These are phyloP conservation scores for Neonectria ditissima DNA, from an alignment of 2,329 filamentous ascomycete genomes.

Conservation along the genomic window DNA sequence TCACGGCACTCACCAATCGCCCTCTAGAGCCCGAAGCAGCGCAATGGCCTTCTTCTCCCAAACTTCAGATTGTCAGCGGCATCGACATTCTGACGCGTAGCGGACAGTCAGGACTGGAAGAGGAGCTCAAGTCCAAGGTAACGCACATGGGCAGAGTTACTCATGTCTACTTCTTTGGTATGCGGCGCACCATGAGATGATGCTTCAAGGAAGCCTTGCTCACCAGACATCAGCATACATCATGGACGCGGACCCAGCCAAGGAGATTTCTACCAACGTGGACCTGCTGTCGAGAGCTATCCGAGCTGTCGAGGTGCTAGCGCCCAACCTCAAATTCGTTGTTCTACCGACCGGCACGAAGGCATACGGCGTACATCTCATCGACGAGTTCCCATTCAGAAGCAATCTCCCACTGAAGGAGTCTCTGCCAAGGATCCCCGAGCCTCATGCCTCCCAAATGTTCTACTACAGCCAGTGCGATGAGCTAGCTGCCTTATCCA, in stretches of 20 bases:
- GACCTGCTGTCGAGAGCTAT: slow-evolving; percentile 54
- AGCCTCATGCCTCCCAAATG: slow-evolving; percentile 55
- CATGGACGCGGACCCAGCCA: slow-evolving; percentile 49
- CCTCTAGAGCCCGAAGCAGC: slow-evolving; percentile 47
- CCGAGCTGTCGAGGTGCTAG: slow-evolving; percentile 51
- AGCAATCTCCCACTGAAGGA: slow-evolving; percentile 53
- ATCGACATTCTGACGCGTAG: slow-evolving; percentile 50
- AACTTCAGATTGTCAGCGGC: slow-evolving; percentile 50
- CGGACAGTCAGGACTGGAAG: slow-evolving; percentile 46
- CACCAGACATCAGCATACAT: slow-evolving; percentile 47
- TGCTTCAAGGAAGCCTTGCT: background rate
- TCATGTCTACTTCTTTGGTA: slow-evolving; percentile 58
- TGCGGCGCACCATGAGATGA: background rate
- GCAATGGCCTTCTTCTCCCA: slow-evolving; percentile 46
- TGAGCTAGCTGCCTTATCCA: slow-evolving; percentile 49
- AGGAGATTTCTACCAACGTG: slow-evolving; percentile 51
- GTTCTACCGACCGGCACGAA: slow-evolving; percentile 57
- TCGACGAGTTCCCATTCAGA: slow-evolving; percentile 45
- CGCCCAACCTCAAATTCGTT: slow-evolving; percentile 53
- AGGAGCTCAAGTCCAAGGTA: slow-evolving; percentile 49
- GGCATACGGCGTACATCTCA: slow-evolving; percentile 50
- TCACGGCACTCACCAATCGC: slow-evolving; percentile 61
- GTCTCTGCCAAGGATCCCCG: slow-evolving; percentile 53
- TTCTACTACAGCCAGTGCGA: slow-evolving; percentile 62
- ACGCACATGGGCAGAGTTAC: slow-evolving; percentile 53